A percentile compares a stretch with the other conserved stretches of the same genome.
Evolutionary conservation across 2,329 filamentous ascomycete genomes (phyloP).

Genomic region (Colletotrichum lini): DNA sequence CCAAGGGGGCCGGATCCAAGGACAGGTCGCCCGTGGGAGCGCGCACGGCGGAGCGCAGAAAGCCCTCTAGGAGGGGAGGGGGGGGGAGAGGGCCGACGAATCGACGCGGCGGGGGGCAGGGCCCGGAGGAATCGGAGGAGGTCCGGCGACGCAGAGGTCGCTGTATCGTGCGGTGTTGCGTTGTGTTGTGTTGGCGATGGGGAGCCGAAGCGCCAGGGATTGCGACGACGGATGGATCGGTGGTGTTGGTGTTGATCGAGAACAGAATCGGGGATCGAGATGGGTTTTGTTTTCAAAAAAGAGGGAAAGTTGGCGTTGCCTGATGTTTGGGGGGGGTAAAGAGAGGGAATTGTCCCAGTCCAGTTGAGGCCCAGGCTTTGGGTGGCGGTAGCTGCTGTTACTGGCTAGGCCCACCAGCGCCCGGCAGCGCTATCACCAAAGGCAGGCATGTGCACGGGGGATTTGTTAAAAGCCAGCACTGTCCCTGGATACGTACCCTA

Average conservation of each 20-base stretch:
- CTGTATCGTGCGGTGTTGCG: neutral
- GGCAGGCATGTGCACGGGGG: no score
- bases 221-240: neutral
- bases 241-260: no score
- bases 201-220: neutral
- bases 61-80: neutral
- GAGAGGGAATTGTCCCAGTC: no score
- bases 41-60: slow-evolving; percentile 10
- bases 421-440: no score
- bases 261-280: slow-evolving; percentile 34
- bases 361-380: no score
- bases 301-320: neutral
- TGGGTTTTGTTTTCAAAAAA: neutral
- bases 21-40: slow-evolving; percentile 17
- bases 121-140: slow-evolving; percentile 5
- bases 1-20: slow-evolving; percentile 15
- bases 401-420: no score
- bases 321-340: no score
- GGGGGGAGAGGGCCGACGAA: neutral
- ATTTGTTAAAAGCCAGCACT: no score
- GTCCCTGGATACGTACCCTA: no score
- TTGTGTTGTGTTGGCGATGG: no score
- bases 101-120: neutral
- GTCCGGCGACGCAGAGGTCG: neutral
- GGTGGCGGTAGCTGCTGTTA: no score